These are phyloP conservation scores for Boletus subcaerulescens DNA, from an alignment of 768 basidiomycete genomes.

Conservation along the genomic window DNA sequence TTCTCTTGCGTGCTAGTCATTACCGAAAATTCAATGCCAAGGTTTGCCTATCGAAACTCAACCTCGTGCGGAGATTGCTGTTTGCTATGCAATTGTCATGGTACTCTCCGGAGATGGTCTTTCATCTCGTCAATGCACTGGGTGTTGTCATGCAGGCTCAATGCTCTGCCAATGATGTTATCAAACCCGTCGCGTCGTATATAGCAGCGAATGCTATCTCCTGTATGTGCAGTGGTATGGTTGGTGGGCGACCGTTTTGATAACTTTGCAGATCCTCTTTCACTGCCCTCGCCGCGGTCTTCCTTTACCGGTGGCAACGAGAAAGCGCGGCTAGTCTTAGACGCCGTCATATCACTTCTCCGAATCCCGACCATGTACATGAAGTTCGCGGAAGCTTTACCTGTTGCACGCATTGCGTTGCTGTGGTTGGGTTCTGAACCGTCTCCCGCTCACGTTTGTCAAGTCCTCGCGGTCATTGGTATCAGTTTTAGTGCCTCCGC, in stretches of 20 bases:
- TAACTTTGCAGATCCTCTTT: neutral
- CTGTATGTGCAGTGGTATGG: conserved; percentile 38
- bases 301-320: conserved; percentile 28
- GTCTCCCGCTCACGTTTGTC: conserved; percentile 51
- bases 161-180: conserved; percentile 70
- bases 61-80: conserved; percentile 70
- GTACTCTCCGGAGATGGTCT: conserved; percentile 53
- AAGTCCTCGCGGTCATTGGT: conserved; percentile 58
- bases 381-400: conserved; percentile 72
- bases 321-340: conserved; percentile 68
- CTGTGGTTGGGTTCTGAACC: conserved; percentile 81
- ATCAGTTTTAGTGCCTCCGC: conserved; percentile 52
- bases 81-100: conserved; percentile 79
- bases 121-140: conserved; percentile 57
- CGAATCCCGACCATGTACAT: conserved; percentile 53
- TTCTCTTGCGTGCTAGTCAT: conserved; percentile 67
- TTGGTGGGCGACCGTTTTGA: neutral
- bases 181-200: conserved; percentile 86
- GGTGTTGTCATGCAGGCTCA: conserved; percentile 57
- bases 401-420: conserved; percentile 73
- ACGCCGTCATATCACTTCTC: conserved; percentile 60
- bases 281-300: conserved; percentile 10
- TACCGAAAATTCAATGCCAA: conserved; percentile 76
- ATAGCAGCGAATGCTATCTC: conserved; percentile 76
- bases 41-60: conserved; percentile 68